A percentile compares a stretch with the other conserved stretches of the same genome.
Evolutionary conservation across 495 filamentous ascomycete species (phyloP).

Genomic region (Penicillium bovifimosum): DNA sequence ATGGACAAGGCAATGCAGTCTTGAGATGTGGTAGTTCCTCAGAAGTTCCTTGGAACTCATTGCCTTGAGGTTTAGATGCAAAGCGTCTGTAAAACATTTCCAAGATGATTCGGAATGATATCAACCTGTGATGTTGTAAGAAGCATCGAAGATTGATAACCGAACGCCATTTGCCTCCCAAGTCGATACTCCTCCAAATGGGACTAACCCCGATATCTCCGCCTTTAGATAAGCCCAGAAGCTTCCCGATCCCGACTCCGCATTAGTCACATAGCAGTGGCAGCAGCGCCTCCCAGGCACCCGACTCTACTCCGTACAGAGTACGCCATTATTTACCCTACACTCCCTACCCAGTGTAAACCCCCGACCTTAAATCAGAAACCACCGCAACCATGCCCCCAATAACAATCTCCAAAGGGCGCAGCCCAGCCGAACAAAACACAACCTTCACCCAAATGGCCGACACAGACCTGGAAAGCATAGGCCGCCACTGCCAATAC

Average conservation of each 20-base stretch:
- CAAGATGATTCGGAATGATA: too few relatives aligned
- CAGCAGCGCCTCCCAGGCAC: too few relatives aligned
- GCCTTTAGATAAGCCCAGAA: constrained; percentile 28
- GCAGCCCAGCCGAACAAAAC: background rate
- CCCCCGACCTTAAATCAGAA: background rate
- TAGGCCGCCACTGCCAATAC: constrained; percentile 89
- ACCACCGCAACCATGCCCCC: constrained; percentile 24
- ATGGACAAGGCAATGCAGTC: too few relatives aligned
- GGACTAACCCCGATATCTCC: constrained; percentile 15
- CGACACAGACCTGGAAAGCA: constrained; percentile 67
- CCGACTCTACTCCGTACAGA: too few relatives aligned
- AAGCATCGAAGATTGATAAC: too few relatives aligned
- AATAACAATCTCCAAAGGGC: constrained; percentile 26
- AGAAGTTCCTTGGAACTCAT: background rate
- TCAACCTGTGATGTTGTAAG: too few relatives aligned
- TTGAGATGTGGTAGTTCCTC: background rate
- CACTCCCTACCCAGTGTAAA: background rate
- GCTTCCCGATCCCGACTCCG: too few relatives aligned
- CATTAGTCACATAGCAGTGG: constrained; percentile 29
- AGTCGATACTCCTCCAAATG: background rate
- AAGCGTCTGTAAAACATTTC: too few relatives aligned
- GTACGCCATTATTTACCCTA: too few relatives aligned
- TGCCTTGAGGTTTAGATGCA: too few relatives aligned
- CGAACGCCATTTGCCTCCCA: background rate
- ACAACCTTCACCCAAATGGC: constrained; percentile 51